Evolutionary conservation across 2,329 filamentous ascomycete species (phyloP).

Genomic region (Metarhizium anisopliae): DNA sequence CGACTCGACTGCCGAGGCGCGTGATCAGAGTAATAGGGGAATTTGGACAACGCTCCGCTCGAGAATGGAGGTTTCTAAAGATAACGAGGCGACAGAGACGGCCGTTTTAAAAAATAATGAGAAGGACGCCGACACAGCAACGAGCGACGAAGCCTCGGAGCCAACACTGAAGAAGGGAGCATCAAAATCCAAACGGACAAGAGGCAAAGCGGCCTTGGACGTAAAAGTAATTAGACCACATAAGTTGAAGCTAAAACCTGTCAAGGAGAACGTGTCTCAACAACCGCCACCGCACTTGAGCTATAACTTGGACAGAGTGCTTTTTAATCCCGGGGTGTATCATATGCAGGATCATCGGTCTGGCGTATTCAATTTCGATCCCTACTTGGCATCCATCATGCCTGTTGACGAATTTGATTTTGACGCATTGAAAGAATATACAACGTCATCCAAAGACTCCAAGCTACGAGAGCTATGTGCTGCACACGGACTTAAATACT

Average conservation of each 20-base stretch:
- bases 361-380: slow-evolving; percentile 92
- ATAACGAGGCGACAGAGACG: not conserved
- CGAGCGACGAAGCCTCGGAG: not conserved
- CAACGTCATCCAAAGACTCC: slow-evolving; percentile 81
- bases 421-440: slow-evolving; percentile 72
- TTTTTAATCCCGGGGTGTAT: slow-evolving; percentile 93
- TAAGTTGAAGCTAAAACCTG: slow-evolving; percentile 17
- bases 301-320: slow-evolving; percentile 75
- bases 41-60: slow-evolving; percentile 21
- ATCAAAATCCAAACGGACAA: slow-evolving; percentile 5
- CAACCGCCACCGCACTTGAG: slow-evolving; percentile 49
- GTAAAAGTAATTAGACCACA: slow-evolving; percentile 20
- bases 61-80: slow-evolving; percentile 12
- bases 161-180: not conserved
- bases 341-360: slow-evolving; percentile 82
- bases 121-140: not conserved
- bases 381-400: slow-evolving; percentile 89
- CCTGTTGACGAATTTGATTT: slow-evolving; percentile 90
- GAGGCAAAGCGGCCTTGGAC: slow-evolving; percentile 8
- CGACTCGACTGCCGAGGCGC: not conserved
- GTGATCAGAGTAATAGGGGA: slow-evolving; percentile 5
- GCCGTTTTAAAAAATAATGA: slow-evolving; percentile 1
- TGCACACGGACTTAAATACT: slow-evolving; percentile 65
- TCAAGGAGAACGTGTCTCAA: slow-evolving; percentile 21
- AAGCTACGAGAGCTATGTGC: slow-evolving; percentile 61